Conservation (phyloP, 768 basidiomycete species). For the Rhizopogon salebrosus region DNA sequence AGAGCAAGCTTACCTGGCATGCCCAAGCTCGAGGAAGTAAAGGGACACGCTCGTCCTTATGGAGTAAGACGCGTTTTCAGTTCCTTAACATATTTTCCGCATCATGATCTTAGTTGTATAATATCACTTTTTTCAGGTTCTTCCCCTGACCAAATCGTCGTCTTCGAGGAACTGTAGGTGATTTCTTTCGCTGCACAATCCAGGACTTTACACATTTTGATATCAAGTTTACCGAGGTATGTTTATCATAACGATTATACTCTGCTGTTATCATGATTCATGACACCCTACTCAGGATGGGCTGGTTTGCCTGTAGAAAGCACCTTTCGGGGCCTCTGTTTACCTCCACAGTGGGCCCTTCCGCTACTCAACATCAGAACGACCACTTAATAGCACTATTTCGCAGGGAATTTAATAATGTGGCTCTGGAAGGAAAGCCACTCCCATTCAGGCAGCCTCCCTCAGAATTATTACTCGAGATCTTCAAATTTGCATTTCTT, state of each 20-base stretch:
- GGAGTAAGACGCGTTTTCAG: no score
- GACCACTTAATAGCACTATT: neutral
- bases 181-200: no score
- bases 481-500: slow-evolving; percentile 21
- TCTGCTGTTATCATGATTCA: neutral
- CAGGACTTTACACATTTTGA: no score
- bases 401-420: neutral
- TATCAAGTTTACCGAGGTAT: neutral
- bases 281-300: neutral
- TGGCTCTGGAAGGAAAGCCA: neutral
- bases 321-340: neutral
- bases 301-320: neutral
- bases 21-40: no score
- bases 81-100: no score
- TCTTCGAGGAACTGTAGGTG: no score
- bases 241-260: neutral
- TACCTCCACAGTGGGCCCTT: neutral
- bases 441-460: slow-evolving; percentile 7
- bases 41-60: no score
- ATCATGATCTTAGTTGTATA: no score
- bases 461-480: slow-evolving; percentile 18
- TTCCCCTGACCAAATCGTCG: no score
- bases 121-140: no score
- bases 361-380: neutral
- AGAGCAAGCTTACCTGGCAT: no score